Percentiles rank a stretch among this genome's conserved stretches.
Conservation (phyloP, 208 protist species). For the Porcisia hertigi region DNA sequence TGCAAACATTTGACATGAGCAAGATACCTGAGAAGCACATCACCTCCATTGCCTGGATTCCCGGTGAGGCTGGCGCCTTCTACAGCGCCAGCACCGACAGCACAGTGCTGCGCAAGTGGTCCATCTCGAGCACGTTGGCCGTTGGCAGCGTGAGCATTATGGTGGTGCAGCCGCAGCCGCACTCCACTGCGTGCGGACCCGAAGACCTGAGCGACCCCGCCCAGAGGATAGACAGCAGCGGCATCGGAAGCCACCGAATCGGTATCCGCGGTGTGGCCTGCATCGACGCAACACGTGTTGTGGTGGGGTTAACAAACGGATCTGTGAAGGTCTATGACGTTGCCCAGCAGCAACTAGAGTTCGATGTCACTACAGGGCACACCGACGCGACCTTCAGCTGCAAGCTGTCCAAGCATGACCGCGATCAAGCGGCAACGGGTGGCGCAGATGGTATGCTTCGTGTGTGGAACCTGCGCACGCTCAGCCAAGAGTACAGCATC, state of each 20-base stretch:
- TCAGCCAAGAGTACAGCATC: constrained; percentile 53
- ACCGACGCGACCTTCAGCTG: constrained; percentile 85
- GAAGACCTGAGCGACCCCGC: background rate
- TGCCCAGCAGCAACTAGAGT: constrained; percentile 47
- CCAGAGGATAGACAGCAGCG: background rate
- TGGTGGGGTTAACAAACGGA: constrained; percentile 69
- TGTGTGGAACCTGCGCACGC: constrained; percentile 81
- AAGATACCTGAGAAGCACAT: constrained; percentile 46
- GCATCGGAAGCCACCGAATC: constrained; percentile 6
- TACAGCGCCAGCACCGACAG: constrained; percentile 67
- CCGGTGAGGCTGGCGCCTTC: constrained; percentile 62
- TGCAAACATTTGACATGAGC: constrained; percentile 54
- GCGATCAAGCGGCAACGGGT: constrained; percentile 73
- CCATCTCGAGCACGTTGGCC: constrained; percentile 53
- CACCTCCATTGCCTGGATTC: constrained; percentile 70
- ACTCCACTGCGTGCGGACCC: background rate
- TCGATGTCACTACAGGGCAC: constrained; percentile 64
- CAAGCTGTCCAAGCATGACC: constrained; percentile 71
- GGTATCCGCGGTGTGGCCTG: constrained; percentile 45
- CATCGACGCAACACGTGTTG: constrained; percentile 54
- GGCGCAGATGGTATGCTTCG: constrained; percentile 85
- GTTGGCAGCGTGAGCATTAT: constrained; percentile 42
- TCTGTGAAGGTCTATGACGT: constrained; percentile 81
- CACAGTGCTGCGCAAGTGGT: constrained; percentile 70
- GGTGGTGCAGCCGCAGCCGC: constrained; percentile 2